Percentiles rank a stretch among this genome's conserved stretches.
These are phyloP conservation scores for Stephania cephalantha DNA, from an alignment of 164 flowering plant species.

Conservation along the genomic window DNA sequence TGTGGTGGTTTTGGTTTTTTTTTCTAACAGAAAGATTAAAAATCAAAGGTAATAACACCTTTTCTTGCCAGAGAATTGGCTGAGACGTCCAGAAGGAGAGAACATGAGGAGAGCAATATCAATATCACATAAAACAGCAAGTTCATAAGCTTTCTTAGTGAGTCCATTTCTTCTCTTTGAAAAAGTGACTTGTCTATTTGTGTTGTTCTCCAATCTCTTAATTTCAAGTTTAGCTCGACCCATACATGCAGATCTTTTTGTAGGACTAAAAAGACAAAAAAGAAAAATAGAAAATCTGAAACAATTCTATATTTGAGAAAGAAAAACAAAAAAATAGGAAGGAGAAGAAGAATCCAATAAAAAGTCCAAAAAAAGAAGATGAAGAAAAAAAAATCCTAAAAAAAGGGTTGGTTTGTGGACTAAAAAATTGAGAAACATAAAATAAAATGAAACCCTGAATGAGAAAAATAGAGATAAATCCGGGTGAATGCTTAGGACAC, in stretches of 20 bases:
- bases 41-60: constrained; percentile 18
- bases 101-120: constrained; percentile 74
- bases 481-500: not conserved
- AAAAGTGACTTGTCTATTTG: constrained; percentile 72
- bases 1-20: not conserved
- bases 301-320: not conserved
- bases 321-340: constrained; percentile 8
- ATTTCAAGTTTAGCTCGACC: constrained; percentile 66
- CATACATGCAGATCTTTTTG: constrained; percentile 23
- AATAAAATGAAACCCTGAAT: no score
- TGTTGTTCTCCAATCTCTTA: constrained; percentile 66
- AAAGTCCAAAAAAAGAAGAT: not conserved
- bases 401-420: no score
- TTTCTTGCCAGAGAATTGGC: constrained; percentile 51
- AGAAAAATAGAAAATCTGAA: not conserved
- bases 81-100: constrained; percentile 59
- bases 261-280: not conserved
- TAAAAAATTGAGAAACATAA: not conserved
- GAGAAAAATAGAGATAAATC: not conserved
- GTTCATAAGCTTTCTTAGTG: constrained; percentile 72
- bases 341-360: not conserved
- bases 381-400: not conserved
- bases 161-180: constrained; percentile 78
- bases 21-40: no score
- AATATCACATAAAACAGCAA: constrained; percentile 62